A percentile compares a stretch with the other conserved stretches of the same genome.
Evolutionary conservation across 768 basidiomycete species (phyloP).

Genomic region (Kwoniella heveanensis): DNA sequence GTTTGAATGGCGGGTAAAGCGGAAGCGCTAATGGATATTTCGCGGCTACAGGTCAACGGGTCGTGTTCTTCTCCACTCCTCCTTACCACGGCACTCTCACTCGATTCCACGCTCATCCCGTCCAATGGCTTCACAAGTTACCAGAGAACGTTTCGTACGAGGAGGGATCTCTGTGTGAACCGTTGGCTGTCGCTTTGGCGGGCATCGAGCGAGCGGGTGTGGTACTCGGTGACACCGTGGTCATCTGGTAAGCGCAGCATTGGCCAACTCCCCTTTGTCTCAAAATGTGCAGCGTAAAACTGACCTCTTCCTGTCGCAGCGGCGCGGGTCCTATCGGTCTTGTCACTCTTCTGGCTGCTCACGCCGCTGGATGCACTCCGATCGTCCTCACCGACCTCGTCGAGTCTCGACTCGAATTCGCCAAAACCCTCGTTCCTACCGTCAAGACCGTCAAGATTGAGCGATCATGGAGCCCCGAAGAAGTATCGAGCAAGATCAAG

Average conservation of each 20-base stretch:
- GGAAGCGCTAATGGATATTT: too few relatives aligned
- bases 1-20: too few relatives aligned
- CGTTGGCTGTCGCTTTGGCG: constrained; percentile 57
- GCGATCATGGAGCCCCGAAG: constrained; percentile 41
- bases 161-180: constrained; percentile 58
- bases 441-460: constrained; percentile 56
- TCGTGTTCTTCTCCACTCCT: constrained; percentile 58
- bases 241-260: constrained; percentile 54
- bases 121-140: constrained; percentile 57
- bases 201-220: constrained; percentile 57
- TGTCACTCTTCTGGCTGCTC: constrained; percentile 56
- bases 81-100: constrained; percentile 58
- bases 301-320: constrained; percentile 33
- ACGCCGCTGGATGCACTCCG: constrained; percentile 57
- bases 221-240: constrained; percentile 56
- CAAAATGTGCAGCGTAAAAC: too few relatives aligned
- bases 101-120: constrained; percentile 54
- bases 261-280: too few relatives aligned
- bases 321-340: constrained; percentile 59
- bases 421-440: constrained; percentile 55
- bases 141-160: constrained; percentile 57
- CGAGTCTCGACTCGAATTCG: constrained; percentile 57
- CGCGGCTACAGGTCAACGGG: constrained; percentile 43
- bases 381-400: constrained; percentile 59
- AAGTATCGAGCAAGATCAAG: constrained; percentile 49